Evolutionary conservation across 2,329 filamentous ascomycete species (phyloP).

Genomic region (Calonectria pteridis): DNA sequence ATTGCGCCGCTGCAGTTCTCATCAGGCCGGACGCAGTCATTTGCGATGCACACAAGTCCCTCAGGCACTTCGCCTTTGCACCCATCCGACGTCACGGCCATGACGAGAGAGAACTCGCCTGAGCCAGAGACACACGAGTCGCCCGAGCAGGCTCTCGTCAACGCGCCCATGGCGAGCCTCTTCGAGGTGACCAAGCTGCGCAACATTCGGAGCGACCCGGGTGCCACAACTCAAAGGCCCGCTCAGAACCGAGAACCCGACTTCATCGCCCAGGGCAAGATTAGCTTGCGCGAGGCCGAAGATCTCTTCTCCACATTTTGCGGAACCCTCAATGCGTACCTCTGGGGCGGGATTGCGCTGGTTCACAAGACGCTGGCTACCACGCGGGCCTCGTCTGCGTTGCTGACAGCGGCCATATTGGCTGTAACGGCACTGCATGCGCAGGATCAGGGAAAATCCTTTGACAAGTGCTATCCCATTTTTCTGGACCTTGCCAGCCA

Average conservation of each 20-base stretch:
- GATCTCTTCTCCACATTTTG: slow-evolving; percentile 45
- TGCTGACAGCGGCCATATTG: slow-evolving; percentile 49
- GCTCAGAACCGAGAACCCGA: slow-evolving; percentile 38
- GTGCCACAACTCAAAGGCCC: slow-evolving; percentile 29
- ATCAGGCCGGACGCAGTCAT: not conserved
- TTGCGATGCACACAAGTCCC: not conserved
- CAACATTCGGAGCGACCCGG: slow-evolving; percentile 49
- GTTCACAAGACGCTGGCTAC: slow-evolving; percentile 45
- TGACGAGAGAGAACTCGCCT: slow-evolving; percentile 50
- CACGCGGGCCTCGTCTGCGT: slow-evolving; percentile 45
- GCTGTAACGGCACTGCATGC: slow-evolving; percentile 49
- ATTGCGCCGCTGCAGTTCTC: not conserved
- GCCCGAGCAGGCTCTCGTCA: slow-evolving; percentile 46
- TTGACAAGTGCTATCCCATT: slow-evolving; percentile 68
- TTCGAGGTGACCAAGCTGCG: slow-evolving; percentile 49
- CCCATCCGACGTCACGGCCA: slow-evolving; percentile 41
- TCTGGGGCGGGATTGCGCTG: slow-evolving; percentile 49
- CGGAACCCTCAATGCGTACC: slow-evolving; percentile 48
- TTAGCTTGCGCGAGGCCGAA: slow-evolving; percentile 45
- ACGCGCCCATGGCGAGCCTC: slow-evolving; percentile 49
- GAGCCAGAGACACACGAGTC: slow-evolving; percentile 38
- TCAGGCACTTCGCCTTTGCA: not conserved
- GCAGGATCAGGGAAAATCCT: slow-evolving; percentile 56
- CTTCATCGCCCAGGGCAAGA: slow-evolving; percentile 46
- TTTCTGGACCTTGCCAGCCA: slow-evolving; percentile 69